Evolutionary conservation across 108 stramenopile genomes (phyloP).

Genomic region (Discostella stelligeroides): DNA sequence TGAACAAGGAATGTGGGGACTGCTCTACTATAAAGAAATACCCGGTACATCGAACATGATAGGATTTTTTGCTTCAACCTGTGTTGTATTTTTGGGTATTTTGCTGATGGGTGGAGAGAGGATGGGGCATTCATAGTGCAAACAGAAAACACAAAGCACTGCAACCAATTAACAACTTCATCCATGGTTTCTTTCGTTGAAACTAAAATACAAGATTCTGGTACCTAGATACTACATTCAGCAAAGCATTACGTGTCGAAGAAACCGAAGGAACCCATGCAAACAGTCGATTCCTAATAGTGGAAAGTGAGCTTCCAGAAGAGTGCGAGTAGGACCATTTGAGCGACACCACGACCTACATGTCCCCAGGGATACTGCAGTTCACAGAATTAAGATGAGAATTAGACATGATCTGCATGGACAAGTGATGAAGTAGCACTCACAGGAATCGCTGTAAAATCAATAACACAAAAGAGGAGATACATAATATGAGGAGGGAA

Average conservation of each 20-base stretch:
- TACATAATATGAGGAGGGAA: slow-evolving; percentile 22
- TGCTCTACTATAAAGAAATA: slow-evolving; percentile 39
- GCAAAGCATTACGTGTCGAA: too few species aligned
- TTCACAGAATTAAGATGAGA: not conserved
- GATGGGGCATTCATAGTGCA: not conserved
- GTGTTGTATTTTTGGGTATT: slow-evolving; percentile 27
- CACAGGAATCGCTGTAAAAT: slow-evolving; percentile 30
- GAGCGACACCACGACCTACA: slow-evolving; percentile 62
- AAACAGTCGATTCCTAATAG: slow-evolving; percentile 15
- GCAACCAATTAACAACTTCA: not conserved
- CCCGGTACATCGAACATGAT: slow-evolving; percentile 23
- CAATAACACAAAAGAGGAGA: slow-evolving; percentile 6
- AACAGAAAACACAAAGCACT: not conserved
- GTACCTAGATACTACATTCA: too few species aligned
- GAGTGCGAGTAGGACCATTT: slow-evolving; percentile 69
- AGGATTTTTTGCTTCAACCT: slow-evolving; percentile 24
- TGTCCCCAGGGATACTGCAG: slow-evolving; percentile 71
- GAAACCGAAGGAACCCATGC: too few species aligned
- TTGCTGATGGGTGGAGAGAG: slow-evolving; percentile 26
- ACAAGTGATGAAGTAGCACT: slow-evolving; percentile 3
- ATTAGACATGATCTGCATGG: not conserved
- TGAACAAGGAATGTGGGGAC: slow-evolving; percentile 25
- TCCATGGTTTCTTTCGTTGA: too few species aligned
- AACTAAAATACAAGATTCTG: too few species aligned
- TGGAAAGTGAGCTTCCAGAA: slow-evolving; percentile 81